Conservation (phyloP, 495 filamentous ascomycete genomes). For the Neurospora tetraspora region DNA sequence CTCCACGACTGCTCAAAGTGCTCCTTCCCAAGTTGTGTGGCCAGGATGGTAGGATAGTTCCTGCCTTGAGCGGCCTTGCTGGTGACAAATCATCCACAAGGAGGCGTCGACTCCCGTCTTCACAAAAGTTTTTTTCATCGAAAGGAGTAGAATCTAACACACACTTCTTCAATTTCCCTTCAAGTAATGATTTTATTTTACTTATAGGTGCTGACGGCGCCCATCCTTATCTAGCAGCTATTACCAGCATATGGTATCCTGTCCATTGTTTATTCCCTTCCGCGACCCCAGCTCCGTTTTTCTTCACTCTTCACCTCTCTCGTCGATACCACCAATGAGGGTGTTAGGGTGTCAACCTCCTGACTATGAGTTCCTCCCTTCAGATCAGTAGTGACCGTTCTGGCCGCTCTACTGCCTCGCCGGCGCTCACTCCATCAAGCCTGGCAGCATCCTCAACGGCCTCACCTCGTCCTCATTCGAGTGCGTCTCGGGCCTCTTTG, state of each 20-base stretch:
- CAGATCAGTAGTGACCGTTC: conserved; percentile 14
- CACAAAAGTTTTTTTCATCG: background rate
- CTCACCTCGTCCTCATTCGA: background rate
- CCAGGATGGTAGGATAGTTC: background rate
- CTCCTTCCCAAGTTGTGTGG: background rate
- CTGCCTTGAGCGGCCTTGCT: background rate
- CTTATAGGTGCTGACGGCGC: background rate
- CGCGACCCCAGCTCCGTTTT: background rate
- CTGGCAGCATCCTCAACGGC: background rate
- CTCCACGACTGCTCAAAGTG: background rate
- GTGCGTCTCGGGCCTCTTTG: background rate
- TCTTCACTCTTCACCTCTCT: too few relatives aligned
- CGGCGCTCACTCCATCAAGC: background rate
- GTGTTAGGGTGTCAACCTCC: background rate
- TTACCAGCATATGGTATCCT: background rate
- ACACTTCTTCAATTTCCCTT: background rate
- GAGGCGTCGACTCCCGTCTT: background rate
- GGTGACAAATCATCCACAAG: background rate
- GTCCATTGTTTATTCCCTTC: background rate
- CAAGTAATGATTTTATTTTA: background rate
- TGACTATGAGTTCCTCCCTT: background rate
- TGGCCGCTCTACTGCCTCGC: background rate
- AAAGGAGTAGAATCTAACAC: background rate
- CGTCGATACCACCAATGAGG: too few relatives aligned
- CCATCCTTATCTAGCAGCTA: background rate